Evolutionary conservation across 257 asterid species (phyloP), one percentile per base, ranked within the genome.

Genomic region (Lantana camara): DNA sequence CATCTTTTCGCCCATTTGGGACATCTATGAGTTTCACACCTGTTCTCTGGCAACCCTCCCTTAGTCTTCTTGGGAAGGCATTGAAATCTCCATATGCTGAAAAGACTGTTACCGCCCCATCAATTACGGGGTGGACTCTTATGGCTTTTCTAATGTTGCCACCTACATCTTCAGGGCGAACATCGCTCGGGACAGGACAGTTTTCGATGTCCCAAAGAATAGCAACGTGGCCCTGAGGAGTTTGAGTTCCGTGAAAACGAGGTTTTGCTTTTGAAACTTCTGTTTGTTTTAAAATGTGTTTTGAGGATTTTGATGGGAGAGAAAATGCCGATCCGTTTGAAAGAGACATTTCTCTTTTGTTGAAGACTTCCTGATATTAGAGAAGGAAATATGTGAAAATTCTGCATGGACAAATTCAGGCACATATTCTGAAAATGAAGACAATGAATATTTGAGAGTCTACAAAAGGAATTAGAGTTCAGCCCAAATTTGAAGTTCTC

Each of bases 151-250:
- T 73, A 35, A 88, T 83, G 61, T 83, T 85, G 17, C 85, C 86
- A 34, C 85, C 91, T 15, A 88, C 90, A 66, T 88, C 94, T 49
- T 88, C 94, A 3, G 94, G 80, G 15, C 86, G 80, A 20, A 85
- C 94, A 55, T 78, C 93, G 73, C 87, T 75, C 13, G 96, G 96
- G 52, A 88, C 84, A 5, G 87, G 91, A 64, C 96, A 88, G 76
- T 88, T 88, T 61, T 88, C 93, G 7, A 88, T 85, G 79, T 88
- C 96, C 96, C 96, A 88, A 29, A 85, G 82, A 59, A 88, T 79
- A 4, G 82, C 90, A 51, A 87, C 85, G 1, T 80, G 85, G 46
- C 89, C 90, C 22, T 74, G 73, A 2, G 38, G 67, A 61, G 56
- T 57, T 69, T 20, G 47, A 40, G 34, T 9, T 59, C 52, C 76